Evolutionary conservation across 495 filamentous ascomycete genomes (phyloP).

Genomic region (Lophiostoma macrostomum): DNA sequence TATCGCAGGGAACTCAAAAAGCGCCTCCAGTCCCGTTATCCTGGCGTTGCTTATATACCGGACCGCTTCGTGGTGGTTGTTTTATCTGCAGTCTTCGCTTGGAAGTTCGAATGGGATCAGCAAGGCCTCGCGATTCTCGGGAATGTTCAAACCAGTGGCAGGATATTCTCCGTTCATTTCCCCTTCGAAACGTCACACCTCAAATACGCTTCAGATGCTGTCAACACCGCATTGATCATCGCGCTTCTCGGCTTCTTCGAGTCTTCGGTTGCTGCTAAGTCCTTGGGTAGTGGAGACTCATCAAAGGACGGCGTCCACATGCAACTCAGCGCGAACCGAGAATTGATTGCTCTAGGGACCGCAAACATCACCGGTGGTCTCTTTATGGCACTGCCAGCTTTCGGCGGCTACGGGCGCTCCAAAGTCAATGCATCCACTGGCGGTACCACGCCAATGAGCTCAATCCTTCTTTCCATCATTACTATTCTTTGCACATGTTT

Average conservation of each 20-base stretch:
- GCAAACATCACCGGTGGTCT: slow-evolving; percentile 89
- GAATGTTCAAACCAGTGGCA: slow-evolving; percentile 66
- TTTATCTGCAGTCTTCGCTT: slow-evolving; percentile 75
- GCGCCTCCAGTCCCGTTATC: slow-evolving; percentile 74
- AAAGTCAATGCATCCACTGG: slow-evolving; percentile 93
- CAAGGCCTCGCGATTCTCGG: slow-evolving; percentile 81
- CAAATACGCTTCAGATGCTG: slow-evolving; percentile 76
- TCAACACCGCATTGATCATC: slow-evolving; percentile 91
- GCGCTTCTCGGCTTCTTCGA: slow-evolving; percentile 97
- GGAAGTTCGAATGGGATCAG: slow-evolving; percentile 74
- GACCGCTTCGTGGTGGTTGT: slow-evolving; percentile 92
- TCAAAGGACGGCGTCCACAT: slow-evolving; percentile 64
- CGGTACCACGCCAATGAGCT: slow-evolving; percentile 88
- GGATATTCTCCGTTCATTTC: slow-evolving; percentile 75
- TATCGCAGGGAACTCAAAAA: slow-evolving; percentile 68
- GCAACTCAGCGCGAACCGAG: slow-evolving; percentile 82
- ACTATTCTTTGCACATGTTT: slow-evolving; percentile 76
- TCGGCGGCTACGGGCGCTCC: slow-evolving; percentile 93
- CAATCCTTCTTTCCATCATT: slow-evolving; percentile 75
- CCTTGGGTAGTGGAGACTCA: slow-evolving; percentile 55
- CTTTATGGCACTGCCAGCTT: slow-evolving; percentile 87
- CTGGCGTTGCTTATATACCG: slow-evolving; percentile 81
- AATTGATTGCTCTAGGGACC: slow-evolving; percentile 86
- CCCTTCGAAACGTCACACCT: slow-evolving; percentile 74
- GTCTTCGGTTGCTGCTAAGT: slow-evolving; percentile 95